Evolutionary conservation across 2,329 filamentous ascomycete genomes (phyloP), one percentile per base, ranked within the genome.

Genomic region (Paecilomyces sp.): DNA sequence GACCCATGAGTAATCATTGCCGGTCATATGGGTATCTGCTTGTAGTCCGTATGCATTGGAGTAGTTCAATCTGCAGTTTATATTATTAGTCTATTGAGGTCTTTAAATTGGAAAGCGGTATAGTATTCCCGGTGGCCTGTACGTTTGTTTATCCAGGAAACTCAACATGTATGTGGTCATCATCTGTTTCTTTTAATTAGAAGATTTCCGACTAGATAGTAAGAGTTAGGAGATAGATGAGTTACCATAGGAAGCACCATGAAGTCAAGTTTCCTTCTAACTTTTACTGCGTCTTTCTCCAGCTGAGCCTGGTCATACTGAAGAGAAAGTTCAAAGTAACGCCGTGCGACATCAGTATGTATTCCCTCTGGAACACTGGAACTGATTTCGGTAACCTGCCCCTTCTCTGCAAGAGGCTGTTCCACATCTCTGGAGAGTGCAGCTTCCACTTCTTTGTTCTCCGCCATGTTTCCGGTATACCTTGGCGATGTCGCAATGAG

Each of bases 1-100:
- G 11, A 79, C 76, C 77, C 77, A 79, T 12, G 75, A 76, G 63
- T 79, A 79, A 59, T 76, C 69, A 57, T 77, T 68, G 51, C 76
- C 76, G 54, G 68, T 69, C 60, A 79, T 74, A 8, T 73, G 67
- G 3, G 76, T 75, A 55, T 79, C 77, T 3, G 64, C 63, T 60
- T 78, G 76, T 1, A 79, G 68, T 4, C 75, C 74, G 61, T 79
- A 79, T 7, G 77, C 75, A 56, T 77, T 78, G 53, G 71, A 68
- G 62, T 74, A 74, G 64, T 75, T 75, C 41, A 75, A 68, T 3
- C 61, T 65, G 50, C 18, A 55, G 55, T 41, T 4, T 2, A 36
- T 34, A 28, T 2, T 54, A 30, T 58, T 54, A 58, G 57, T 18
- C 15, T 15, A 11, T 18, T 13, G 22, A 33, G 11, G 22, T 54